phyloP scores from a whole-genome alignment of 345 rosid species.

The Populus tremula region DNA sequence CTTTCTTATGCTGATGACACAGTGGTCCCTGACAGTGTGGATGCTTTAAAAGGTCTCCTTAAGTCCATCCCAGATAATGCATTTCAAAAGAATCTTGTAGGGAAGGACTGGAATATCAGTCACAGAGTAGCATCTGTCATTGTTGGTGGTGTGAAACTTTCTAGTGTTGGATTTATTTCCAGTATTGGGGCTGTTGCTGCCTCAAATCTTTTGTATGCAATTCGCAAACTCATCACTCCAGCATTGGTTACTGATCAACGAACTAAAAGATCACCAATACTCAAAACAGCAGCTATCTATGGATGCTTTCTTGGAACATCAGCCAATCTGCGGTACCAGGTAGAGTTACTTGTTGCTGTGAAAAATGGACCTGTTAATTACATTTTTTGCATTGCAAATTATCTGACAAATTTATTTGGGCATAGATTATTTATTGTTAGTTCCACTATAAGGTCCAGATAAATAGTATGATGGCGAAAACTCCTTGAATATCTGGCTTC shows the following conservation, averaged over 20 bases:
- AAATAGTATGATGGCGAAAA: neutral
- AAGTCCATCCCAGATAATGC: conserved; percentile 94
- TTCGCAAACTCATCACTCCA: conserved; percentile 60
- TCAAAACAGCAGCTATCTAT: conserved; percentile 75
- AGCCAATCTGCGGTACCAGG: conserved; percentile 95
- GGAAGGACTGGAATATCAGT: conserved; percentile 71
- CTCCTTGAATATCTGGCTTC: neutral
- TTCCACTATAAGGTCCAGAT: neutral
- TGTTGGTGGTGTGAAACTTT: conserved; percentile 81
- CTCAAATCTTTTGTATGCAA: conserved; percentile 57
- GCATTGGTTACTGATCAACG: conserved; percentile 38
- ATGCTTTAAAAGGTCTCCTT: conserved; percentile 65
- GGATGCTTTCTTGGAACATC: conserved; percentile 78
- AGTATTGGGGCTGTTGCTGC: conserved; percentile 81
- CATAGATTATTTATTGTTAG: neutral
- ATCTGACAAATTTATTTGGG: neutral
- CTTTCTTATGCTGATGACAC: conserved; percentile 61
- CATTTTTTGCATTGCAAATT: neutral
- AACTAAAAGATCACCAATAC: conserved; percentile 73
- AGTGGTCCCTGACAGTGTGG: conserved; percentile 47
- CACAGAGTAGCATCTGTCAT: conserved; percentile 81
- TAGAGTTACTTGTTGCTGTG: conserved; percentile 18
- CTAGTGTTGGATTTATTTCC: conserved; percentile 77
- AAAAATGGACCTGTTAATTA: neutral
- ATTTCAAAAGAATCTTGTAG: conserved; percentile 81